Percentiles rank a stretch among this genome's conserved stretches.
These are phyloP conservation scores for Aureobasidium zeae DNA, from an alignment of 2,329 filamentous ascomycete species.

Conservation along the genomic window DNA sequence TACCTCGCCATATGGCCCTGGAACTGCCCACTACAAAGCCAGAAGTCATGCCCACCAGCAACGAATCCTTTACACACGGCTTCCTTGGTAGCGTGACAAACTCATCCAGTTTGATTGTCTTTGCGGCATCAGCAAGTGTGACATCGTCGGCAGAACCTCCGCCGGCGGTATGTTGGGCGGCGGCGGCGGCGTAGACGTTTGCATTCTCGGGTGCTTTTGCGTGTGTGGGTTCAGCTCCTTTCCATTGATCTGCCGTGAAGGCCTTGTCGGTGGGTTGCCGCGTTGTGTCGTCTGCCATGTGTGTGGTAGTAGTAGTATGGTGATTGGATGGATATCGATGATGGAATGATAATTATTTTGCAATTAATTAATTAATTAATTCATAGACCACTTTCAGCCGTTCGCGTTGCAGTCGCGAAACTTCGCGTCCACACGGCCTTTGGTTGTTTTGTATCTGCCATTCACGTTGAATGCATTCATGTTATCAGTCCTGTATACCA, in stretches of 20 bases:
- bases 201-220: slow-evolving; percentile 36
- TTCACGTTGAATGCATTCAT: too few relatives aligned
- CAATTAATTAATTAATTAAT: too few relatives aligned
- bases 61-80: slow-evolving; percentile 74
- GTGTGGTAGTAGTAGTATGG: not conserved
- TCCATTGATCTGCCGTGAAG: slow-evolving; percentile 30
- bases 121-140: slow-evolving; percentile 48
- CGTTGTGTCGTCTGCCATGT: slow-evolving; percentile 40
- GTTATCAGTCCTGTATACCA: too few relatives aligned
- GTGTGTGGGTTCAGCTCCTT: slow-evolving; percentile 22
- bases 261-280: slow-evolving; percentile 24
- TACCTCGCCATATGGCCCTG: slow-evolving; percentile 67
- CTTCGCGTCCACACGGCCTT: too few relatives aligned
- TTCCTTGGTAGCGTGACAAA: slow-evolving; percentile 64
- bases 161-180: slow-evolving; percentile 51
- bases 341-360: too few relatives aligned
- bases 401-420: too few relatives aligned
- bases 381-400: too few relatives aligned
- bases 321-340: too few relatives aligned
- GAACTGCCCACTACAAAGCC: slow-evolving; percentile 69
- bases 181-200: slow-evolving; percentile 45
- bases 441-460: too few relatives aligned
- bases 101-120: slow-evolving; percentile 58
- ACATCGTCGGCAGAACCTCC: slow-evolving; percentile 53
- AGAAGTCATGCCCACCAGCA: slow-evolving; percentile 72